Base-by-base conservation (phyloP, 73 alveolate genomes). In the Paramecium pentaurelia region DNA sequence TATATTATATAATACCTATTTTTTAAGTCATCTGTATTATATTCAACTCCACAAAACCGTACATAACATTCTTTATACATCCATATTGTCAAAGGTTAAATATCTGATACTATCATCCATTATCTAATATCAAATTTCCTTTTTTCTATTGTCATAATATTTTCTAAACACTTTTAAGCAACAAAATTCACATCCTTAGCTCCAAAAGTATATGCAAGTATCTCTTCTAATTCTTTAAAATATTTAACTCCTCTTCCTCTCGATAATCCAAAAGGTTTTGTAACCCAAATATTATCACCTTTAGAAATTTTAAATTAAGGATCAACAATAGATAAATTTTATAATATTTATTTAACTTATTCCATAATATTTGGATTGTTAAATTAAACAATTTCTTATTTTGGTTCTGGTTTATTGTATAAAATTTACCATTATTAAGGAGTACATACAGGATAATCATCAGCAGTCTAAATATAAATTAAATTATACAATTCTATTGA, bases 141-240 rank as follows among this genome's bases (percentile, higher is more conserved):
- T 37, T 95, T 97, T 71, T 86, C 16, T 2, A 97, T 93, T 4
- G 98, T 68, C 93, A 98, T 93, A 25, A 99, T 99, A 91, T 98
- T 98, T 91, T 98, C 99, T n/a, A 98, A 96, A 89, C 97, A 98
- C 91, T 98, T 98, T 91, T 98, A 98, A 8, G 96, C 97, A 1
- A 98, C 98, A 88, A 97, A 97, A 71, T 96, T 96, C 84, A 94
- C 93, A 27, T 95, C 96, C 25, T 92, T 91, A 42, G 94, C 89
- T n/a, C 95, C 95, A 86, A 80, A 93, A 28, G 96, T 97, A 93
- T 97, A 95, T 42, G 95, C 80, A 86, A 95, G 60, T 42, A 98
- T 94, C 58, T 97, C 97, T 54, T 97, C 99, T 75, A 96, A 83
- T 71, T 93, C 95, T 44, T 93, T 93, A 86, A 96, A 95, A 54